A percentile compares a stretch with the other conserved stretches of the same genome.
Evolutionary conservation across 2,329 filamentous ascomycete species (phyloP).

Genomic region (Hypoxylon sp.): DNA sequence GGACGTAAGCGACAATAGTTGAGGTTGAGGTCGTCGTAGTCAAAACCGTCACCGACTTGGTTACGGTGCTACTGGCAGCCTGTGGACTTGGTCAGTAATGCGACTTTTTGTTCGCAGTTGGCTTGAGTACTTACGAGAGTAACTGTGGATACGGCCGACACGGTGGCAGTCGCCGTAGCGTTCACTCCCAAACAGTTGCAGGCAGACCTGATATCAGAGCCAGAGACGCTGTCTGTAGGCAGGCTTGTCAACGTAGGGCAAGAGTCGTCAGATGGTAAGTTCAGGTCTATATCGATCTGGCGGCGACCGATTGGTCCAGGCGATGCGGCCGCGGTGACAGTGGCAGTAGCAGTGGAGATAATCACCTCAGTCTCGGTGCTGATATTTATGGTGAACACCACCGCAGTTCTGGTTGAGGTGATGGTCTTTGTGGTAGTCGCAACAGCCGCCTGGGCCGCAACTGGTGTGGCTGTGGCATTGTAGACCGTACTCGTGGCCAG

Average conservation of each 20-base stretch:
- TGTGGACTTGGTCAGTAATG: not conserved
- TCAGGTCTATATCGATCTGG: not conserved
- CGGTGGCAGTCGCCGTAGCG: not conserved
- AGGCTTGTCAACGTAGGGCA: constrained; percentile 7
- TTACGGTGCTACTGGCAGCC: not conserved
- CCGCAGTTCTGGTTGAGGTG: constrained; percentile 12
- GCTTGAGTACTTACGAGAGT: not conserved
- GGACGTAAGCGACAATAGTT: constrained; percentile 5
- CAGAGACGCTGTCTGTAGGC: not conserved
- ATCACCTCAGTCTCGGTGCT: not conserved
- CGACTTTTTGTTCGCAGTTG: not conserved
- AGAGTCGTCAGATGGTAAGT: not conserved
- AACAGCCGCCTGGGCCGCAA: not conserved
- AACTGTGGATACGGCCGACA: not conserved
- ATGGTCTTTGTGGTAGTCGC: constrained; percentile 6
- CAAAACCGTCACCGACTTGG: not conserved
- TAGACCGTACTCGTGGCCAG: not conserved
- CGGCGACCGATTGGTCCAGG: constrained; percentile 13
- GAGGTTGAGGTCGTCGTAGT: constrained; percentile 9
- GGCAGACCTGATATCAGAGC: constrained; percentile 12
- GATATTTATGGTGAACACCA: not conserved
- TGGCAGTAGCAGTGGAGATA: not conserved
- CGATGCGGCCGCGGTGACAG: constrained; percentile 1
- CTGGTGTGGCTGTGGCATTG: not conserved
- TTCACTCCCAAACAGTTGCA: constrained; percentile 9